A percentile compares a stretch with the other conserved stretches of the same genome.
Evolutionary conservation across 257 asterid species (phyloP).

Genomic region (Parsonsia alboflavescens): DNA sequence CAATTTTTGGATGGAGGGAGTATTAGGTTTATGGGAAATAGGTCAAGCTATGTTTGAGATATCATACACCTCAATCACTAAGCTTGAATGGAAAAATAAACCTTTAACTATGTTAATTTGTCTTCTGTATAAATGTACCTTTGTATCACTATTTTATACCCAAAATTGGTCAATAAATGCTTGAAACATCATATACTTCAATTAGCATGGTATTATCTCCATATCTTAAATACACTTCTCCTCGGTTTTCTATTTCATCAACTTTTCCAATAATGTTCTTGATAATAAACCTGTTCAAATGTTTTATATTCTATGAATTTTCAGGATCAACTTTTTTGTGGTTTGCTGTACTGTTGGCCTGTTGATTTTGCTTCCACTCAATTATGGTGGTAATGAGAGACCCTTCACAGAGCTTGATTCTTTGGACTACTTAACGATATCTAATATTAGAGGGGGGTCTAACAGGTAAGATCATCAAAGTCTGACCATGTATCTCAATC

Average conservation of each 20-base stretch:
- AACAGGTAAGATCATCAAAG: conserved; percentile 41
- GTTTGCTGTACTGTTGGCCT: conserved; percentile 68
- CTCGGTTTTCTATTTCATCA: not conserved
- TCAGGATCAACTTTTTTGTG: conserved; percentile 81
- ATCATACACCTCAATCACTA: too few species aligned
- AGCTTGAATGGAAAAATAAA: not conserved
- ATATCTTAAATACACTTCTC: not conserved
- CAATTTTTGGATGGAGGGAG: too few species aligned
- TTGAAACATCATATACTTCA: not conserved
- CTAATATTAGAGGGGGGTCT: conserved; percentile 70
- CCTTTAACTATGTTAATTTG: not conserved
- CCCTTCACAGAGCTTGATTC: conserved; percentile 35
- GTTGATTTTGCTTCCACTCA: conserved; percentile 64
- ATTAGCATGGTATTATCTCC: not conserved
- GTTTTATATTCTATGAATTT: conserved; percentile 1
- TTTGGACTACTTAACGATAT: conserved; percentile 77
- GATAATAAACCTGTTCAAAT: not conserved
- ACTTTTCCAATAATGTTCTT: not conserved
- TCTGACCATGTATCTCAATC: not conserved
- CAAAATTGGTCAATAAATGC: not conserved
- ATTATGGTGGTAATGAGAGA: conserved; percentile 49
- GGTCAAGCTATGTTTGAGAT: too few species aligned
- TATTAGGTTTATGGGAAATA: too few species aligned
- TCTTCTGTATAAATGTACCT: not conserved
- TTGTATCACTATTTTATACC: not conserved